phyloP scores from a whole-genome alignment of 139 green algal species.

The Chlorella vulgaris region DNA sequence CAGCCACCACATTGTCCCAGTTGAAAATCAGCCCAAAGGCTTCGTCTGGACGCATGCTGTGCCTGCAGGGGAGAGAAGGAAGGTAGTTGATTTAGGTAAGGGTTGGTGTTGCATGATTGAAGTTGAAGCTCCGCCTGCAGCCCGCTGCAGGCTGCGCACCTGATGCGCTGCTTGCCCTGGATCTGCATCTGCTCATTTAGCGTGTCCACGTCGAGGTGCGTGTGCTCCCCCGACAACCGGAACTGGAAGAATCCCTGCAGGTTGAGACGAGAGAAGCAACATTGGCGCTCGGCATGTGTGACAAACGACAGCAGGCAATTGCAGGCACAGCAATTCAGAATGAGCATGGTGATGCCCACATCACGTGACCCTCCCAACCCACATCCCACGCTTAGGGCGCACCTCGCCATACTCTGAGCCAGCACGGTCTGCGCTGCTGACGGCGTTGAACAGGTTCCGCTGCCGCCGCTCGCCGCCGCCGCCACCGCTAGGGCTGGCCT shows the following conservation, averaged over 20 bases:
- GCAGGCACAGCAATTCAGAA: neutral
- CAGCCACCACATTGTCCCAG: slow-evolving; percentile 61
- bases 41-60: slow-evolving; percentile 76
- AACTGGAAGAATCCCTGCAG: slow-evolving; percentile 67
- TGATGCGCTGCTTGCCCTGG: slow-evolving; percentile 36
- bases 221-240: slow-evolving; percentile 34
- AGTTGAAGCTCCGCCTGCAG: neutral
- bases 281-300: neutral
- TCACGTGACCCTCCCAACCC: no score
- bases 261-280: neutral
- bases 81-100: no score
- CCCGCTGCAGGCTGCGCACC: neutral
- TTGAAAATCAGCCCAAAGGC: slow-evolving; percentile 81
- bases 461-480: slow-evolving; percentile 13
- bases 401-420: slow-evolving; percentile 53
- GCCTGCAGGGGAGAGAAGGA: neutral
- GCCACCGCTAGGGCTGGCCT: neutral
- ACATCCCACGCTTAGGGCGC: no score
- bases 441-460: slow-evolving; percentile 8
- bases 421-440: slow-evolving; percentile 27
- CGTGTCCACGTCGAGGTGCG: slow-evolving; percentile 72
- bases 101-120: no score
- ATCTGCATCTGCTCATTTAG: slow-evolving; percentile 81
- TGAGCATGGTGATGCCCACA: neutral
- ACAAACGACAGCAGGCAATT: neutral